phyloP scores from a whole-genome alignment of 805 yeast species.

The Lachancea sp. region DNA sequence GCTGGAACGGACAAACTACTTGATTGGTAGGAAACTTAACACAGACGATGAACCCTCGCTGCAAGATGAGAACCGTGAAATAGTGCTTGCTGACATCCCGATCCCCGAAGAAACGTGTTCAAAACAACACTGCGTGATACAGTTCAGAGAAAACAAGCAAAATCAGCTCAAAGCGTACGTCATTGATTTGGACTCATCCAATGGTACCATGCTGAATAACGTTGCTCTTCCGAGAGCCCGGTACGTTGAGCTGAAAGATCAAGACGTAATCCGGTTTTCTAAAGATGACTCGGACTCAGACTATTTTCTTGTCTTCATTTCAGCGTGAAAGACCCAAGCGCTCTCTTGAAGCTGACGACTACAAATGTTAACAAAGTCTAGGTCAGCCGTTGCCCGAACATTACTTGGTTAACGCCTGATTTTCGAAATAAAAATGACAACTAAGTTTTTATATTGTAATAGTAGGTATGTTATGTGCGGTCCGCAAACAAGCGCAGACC shows the following conservation, averaged over 20 bases:
- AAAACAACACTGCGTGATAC: constrained; percentile 46
- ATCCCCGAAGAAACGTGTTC: constrained; percentile 36
- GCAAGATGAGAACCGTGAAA: constrained; percentile 14
- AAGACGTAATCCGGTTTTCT: constrained; percentile 40
- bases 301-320: constrained; percentile 22
- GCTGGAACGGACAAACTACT: constrained; percentile 24
- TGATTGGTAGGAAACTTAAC: constrained; percentile 35
- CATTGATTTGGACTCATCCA: constrained; percentile 42
- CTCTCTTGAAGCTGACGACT: neutral
- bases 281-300: constrained; percentile 29
- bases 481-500: constrained; percentile 1
- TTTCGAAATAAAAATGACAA: neutral
- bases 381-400: too few species aligned
- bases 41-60: constrained; percentile 1
- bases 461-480: neutral
- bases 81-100: constrained; percentile 33
- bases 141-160: constrained; percentile 27
- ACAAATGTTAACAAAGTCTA: too few species aligned
- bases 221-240: constrained; percentile 35
- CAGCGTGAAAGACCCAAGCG: constrained; percentile 3
- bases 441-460: neutral
- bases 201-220: constrained; percentile 42
- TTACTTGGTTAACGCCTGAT: too few species aligned
- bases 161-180: constrained; percentile 33
- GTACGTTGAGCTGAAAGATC: constrained; percentile 37